A percentile compares a stretch with the other conserved stretches of the same genome.
Conservation (phyloP, 169 alveolate genomes). For the Cryptosporidium xiaoi region DNA sequence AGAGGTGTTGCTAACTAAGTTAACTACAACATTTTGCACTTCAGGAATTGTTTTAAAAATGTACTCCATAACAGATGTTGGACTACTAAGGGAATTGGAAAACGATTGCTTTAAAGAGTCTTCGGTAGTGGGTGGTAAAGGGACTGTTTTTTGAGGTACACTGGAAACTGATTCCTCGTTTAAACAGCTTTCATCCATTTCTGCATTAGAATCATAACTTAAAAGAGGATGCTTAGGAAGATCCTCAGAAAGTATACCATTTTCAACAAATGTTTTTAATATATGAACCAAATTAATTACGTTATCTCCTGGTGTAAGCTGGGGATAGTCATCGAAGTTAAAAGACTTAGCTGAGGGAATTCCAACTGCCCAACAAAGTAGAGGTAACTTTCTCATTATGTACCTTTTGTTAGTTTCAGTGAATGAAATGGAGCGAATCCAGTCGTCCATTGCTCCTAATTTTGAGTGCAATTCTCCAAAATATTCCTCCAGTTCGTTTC, state of each 20-base stretch:
- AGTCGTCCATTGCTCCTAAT: constrained; percentile 46
- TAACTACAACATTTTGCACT: constrained; percentile 48
- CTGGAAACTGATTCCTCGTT: background rate
- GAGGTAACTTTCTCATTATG: constrained; percentile 65
- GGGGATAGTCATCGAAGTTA: constrained; percentile 63
- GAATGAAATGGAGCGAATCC: constrained; percentile 68
- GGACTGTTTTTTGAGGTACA: constrained; percentile 43
- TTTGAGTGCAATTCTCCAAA: constrained; percentile 23
- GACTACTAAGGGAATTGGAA: constrained; percentile 4
- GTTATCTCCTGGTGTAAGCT: constrained; percentile 18
- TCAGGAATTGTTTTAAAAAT: constrained; percentile 35
- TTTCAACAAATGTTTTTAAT: constrained; percentile 23
- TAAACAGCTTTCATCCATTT: too few species aligned
- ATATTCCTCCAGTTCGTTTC: constrained; percentile 29
- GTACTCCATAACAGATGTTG: constrained; percentile 56
- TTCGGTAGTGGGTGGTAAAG: too few species aligned
- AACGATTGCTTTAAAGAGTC: constrained; percentile 3
- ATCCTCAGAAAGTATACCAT: constrained; percentile 56
- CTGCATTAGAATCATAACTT: background rate
- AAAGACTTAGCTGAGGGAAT: constrained; percentile 48
- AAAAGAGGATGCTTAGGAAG: constrained; percentile 11
- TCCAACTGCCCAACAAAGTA: constrained; percentile 55
- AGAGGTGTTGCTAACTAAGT: constrained; percentile 20
- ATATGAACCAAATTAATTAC: constrained; percentile 14
- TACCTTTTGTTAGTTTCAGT: constrained; percentile 65